Evolutionary conservation across 2,329 filamentous ascomycete genomes (phyloP).

Genomic region (Calonectria fujianensis): DNA sequence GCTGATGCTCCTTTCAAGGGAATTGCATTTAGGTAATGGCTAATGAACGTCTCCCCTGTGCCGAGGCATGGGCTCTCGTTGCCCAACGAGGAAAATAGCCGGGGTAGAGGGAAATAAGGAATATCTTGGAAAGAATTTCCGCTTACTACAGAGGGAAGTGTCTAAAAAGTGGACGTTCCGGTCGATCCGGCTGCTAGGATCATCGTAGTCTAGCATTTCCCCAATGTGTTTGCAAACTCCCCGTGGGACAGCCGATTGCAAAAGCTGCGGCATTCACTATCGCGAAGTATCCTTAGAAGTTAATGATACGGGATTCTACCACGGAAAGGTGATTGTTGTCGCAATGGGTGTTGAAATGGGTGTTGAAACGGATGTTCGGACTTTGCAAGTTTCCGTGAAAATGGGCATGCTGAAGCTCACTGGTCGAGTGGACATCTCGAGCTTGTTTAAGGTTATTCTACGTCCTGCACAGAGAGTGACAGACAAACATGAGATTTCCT

Average conservation of each 20-base stretch:
- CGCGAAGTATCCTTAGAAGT: rapidly evolving
- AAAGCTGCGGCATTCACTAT: background rate
- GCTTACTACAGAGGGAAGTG: background rate
- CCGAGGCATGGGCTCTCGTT: background rate
- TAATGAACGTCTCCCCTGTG: background rate
- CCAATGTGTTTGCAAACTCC: background rate
- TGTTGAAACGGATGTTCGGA: background rate
- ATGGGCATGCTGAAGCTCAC: background rate
- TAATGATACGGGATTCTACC: background rate
- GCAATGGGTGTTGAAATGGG: background rate
- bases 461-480: background rate
- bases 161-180: conserved; percentile 20
- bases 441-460: background rate
- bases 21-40: background rate
- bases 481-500: background rate
- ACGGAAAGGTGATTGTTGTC: background rate
- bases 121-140: background rate
- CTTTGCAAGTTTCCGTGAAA: background rate
- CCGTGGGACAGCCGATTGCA: background rate
- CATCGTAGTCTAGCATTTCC: background rate
- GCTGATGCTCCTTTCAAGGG: background rate
- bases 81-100: background rate
- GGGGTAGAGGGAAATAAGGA: too few relatives aligned
- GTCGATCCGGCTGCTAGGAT: conserved; percentile 19
- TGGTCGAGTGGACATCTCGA: background rate